Percentiles rank a stretch among this genome's conserved stretches.
These are phyloP conservation scores for Punica granatum DNA, from an alignment of 345 rosid species.

Conservation along the genomic window DNA sequence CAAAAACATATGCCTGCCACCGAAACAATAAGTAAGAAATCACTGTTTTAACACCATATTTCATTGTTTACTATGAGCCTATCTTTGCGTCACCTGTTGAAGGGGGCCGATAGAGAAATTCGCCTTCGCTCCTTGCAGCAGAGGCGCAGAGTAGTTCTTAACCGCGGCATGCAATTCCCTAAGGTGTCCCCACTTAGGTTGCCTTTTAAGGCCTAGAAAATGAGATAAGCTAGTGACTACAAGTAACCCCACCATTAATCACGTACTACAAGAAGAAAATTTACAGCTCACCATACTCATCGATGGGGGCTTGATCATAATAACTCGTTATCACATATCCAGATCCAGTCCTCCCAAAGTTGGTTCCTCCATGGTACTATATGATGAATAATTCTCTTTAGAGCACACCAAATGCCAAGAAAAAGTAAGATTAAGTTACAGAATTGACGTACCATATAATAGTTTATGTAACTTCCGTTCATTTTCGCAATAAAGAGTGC, in stretches of 20 bases:
- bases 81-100: conserved; percentile 35
- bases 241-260: background rate
- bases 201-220: conserved; percentile 53
- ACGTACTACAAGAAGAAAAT: background rate
- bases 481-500: conserved; percentile 63
- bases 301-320: conserved; percentile 88
- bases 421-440: background rate
- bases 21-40: background rate
- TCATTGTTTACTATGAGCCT: background rate
- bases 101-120: conserved; percentile 49
- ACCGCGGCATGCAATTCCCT: conserved; percentile 65
- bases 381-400: background rate
- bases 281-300: conserved; percentile 62
- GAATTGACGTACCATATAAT: conserved; percentile 62
- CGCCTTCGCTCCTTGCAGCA: conserved; percentile 46
- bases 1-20: conserved; percentile 62
- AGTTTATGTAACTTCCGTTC: conserved; percentile 74
- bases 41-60: background rate
- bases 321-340: conserved; percentile 60
- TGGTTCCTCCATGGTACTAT: conserved; percentile 95
- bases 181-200: conserved; percentile 86
- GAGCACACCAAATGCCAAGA: background rate
- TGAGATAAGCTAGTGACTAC: no score
- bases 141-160: conserved; percentile 35
- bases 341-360: conserved; percentile 78